Base-by-base conservation (phyloP, 345 rosid species). In the Gossypium raimondii region DNA sequence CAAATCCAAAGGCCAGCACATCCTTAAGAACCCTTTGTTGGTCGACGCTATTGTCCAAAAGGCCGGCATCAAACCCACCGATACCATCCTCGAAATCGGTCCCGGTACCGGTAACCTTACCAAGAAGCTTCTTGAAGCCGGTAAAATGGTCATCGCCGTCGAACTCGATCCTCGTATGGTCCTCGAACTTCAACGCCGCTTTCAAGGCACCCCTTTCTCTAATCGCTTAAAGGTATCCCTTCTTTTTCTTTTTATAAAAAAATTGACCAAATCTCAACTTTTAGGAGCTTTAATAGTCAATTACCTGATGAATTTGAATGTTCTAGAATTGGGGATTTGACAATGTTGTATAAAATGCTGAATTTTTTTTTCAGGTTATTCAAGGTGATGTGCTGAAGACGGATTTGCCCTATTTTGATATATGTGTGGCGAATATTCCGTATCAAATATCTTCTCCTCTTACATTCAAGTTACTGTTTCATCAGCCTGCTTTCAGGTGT, bases 71-170 rank as follows among this genome's bases (percentile, higher is more conserved):
- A 89, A 89, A 80, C 73, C 82, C 82, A 93, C 94, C 44, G 97
- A 93, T 72, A 87, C 87, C 73, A 84, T 93, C 62, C 97, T 93
- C 58, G 96, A 93, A 85, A 93, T 93, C 61, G 94, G 96, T 75
- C 97, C 98, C 3, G 96, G 94, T 79, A 92, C 98, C 18, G 98
- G 97, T 25, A 92, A 93, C 63, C 87, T 93, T n/a, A 93, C 98
- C 14, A 90, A 85, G 87, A 93, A 92, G 85, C 98, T 93, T 74
- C 88, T 92, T 5, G 94, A 93, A 78, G 93, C 91, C 29, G 97
- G 97, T 4, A 92, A 93, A 75, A 79, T 77, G 78, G 96, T 92
- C 53, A 81, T 90, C 76, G 98, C 97, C n/a, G 79, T 93, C 34
- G 98, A 93, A 70, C 87, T 93, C 48, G 98, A 93, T 78, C 75